Percentiles rank a stretch among this genome's conserved stretches.
These are phyloP conservation scores for Malassezia globosa DNA, from an alignment of 1,284 basidiomycete species.

Conservation along the genomic window DNA sequence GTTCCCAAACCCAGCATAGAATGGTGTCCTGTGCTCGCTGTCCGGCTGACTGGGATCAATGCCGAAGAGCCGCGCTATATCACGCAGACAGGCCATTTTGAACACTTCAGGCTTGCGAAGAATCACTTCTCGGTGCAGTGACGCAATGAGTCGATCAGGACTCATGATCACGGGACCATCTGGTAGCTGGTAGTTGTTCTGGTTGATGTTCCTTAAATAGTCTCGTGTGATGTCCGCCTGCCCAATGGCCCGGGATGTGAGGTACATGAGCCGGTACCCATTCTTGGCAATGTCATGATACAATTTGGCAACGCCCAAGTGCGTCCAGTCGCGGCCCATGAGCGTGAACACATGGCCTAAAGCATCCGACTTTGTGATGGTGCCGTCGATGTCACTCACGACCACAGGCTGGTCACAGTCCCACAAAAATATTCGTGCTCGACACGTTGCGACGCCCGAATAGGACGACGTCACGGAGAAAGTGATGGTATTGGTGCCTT, in stretches of 20 bases:
- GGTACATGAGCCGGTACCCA: conserved; percentile 96
- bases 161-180: conserved; percentile 99
- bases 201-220: conserved; percentile 86
- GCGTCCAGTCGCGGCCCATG: conserved; percentile 99
- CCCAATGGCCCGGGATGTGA: conserved; percentile 92
- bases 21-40: conserved; percentile 52
- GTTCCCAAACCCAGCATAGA: conserved; percentile 97
- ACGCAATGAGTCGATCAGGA: conserved; percentile 87
- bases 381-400: conserved; percentile 96
- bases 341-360: conserved; percentile 95
- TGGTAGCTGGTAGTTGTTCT: conserved; percentile 87
- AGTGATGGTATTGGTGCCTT: conserved; percentile 81
- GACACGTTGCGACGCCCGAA: conserved; percentile 66
- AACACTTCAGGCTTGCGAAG: conserved; percentile 89
- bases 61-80: conserved; percentile 86
- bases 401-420: conserved; percentile 78
- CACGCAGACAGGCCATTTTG: conserved; percentile 97
- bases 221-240: conserved; percentile 95
- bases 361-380: conserved; percentile 88
- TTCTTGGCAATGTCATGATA: conserved; percentile 92
- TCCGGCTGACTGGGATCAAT: conserved; percentile 41
- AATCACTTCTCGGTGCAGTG: conserved; percentile 62
- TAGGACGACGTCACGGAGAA: conserved; percentile 78
- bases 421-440: conserved; percentile 91
- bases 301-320: conserved; percentile 90